Conservation (phyloP, 805 yeast genomes). For the Lachancea thermotolerans region DNA sequence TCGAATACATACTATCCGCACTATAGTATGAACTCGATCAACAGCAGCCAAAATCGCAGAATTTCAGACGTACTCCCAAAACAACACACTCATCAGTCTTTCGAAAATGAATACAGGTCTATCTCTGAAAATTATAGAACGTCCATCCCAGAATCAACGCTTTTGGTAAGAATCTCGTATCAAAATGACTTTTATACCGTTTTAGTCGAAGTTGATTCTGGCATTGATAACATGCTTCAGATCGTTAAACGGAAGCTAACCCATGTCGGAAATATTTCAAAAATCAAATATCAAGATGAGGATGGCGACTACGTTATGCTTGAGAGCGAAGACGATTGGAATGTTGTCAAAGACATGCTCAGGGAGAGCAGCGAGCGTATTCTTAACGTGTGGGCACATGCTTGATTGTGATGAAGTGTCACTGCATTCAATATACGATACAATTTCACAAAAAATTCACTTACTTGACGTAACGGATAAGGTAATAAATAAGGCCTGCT, state of each 20-base stretch:
- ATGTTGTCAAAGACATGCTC: conserved; percentile 69
- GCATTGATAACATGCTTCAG: conserved; percentile 46
- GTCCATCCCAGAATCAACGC: conserved; percentile 33
- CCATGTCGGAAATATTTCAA: conserved; percentile 43
- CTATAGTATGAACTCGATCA: conserved; percentile 25
- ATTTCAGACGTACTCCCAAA: conserved; percentile 27
- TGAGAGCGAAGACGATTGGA: conserved; percentile 83
- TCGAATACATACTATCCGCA: conserved; percentile 20
- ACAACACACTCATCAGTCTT: conserved; percentile 17
- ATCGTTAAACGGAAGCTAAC: conserved; percentile 53
- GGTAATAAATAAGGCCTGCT: background rate
- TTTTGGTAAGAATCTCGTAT: conserved; percentile 37
- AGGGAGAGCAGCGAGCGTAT: conserved; percentile 45
- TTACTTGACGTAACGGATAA: background rate
- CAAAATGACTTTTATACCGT: conserved; percentile 53
- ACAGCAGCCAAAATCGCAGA: conserved; percentile 21
- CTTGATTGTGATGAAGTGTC: conserved; percentile 11
- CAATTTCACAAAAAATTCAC: background rate
- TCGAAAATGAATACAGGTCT: conserved; percentile 33
- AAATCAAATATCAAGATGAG: conserved; percentile 82
- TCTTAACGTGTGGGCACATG: conserved; percentile 37
- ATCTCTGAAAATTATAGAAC: conserved; percentile 37
- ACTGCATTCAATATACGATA: background rate
- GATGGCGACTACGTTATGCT: conserved; percentile 90
- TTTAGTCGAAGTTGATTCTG: conserved; percentile 49